A percentile compares a stretch with the other conserved stretches of the same genome.
phyloP scores from a whole-genome alignment of 2,329 filamentous ascomycete genomes.

The Pseudohalonectria lignicola region DNA sequence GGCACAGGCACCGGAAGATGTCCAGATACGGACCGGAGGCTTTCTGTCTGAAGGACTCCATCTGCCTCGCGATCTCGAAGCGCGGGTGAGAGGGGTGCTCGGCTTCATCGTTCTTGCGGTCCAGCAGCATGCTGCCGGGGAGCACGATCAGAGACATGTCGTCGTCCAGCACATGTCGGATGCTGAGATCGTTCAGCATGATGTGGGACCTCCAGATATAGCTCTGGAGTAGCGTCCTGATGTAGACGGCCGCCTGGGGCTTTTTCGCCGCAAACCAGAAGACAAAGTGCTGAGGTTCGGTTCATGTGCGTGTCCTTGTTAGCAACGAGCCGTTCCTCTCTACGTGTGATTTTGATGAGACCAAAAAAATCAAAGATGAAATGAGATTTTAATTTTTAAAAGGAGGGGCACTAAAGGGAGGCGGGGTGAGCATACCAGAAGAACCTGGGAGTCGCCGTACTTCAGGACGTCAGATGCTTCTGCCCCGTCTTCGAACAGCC shows the following conservation, averaged over 20 bases:
- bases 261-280: constrained; percentile 65
- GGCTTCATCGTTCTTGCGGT: constrained; percentile 63
- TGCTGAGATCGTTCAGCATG: constrained; percentile 55
- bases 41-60: constrained; percentile 57
- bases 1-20: constrained; percentile 71
- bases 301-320: constrained; percentile 8
- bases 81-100: constrained; percentile 65
- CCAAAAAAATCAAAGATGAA: background rate
- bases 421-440: too few relatives aligned
- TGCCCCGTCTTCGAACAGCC: constrained; percentile 60
- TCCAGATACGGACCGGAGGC: constrained; percentile 68
- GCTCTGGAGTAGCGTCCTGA: constrained; percentile 68
- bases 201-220: constrained; percentile 64
- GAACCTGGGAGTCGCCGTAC: constrained; percentile 56
- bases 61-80: constrained; percentile 59
- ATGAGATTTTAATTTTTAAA: constrained; percentile 1
- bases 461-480: constrained; percentile 58
- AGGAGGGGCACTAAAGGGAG: too few relatives aligned
- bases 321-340: background rate
- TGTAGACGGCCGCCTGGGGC: constrained; percentile 73
- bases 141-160: constrained; percentile 72
- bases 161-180: constrained; percentile 67
- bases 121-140: constrained; percentile 58
- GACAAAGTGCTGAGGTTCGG: constrained; percentile 52
- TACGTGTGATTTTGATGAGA: background rate